Base-by-base conservation (phyloP, 352 stramenopile species). In the Plasmopara muralis region DNA sequence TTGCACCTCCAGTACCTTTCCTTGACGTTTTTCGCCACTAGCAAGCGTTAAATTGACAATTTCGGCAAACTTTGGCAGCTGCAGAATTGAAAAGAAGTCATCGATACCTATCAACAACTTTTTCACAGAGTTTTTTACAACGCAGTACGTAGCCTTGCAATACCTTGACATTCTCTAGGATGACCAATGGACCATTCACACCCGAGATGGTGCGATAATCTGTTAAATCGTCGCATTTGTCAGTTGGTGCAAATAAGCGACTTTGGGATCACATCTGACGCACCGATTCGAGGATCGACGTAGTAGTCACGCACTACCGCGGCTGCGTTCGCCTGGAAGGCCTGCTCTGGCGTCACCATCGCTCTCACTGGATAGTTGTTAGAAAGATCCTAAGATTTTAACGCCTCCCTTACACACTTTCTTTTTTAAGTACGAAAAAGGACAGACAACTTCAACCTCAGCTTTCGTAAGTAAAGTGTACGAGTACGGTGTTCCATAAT, bases 81-180 rank as follows among this genome's bases (percentile, higher is more conserved):
- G 63, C 47, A 53, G 37, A 58, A 25, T 25, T 25, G 3, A 1
- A 25, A 25, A 25, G 20, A 25, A 25, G 20, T 25, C 20, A 25
- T 25, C 1, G 43, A n/a, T 35, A 38, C 1, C 33, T 14, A 38
- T 38, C 33, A 9, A 38, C 4, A 14, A 14, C 13, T 38, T 38
- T 38, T 9, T 38, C 13, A 9, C 9, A 5, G 4, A 9, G 9
- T 2, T 38, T 14, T 14, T 38, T 14, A 38, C 33, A 14, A 38
- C 33, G 13, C 33, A 38, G 33, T 38, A 38, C 33, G 20, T 25
- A 38, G 33, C 33, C 13, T 38, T 9, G 4, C 1, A 1, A 38
- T 38, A 98, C 86, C 83, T 99, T 99, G 50, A 99, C 97, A 78
- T 98, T 98, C 70, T 99, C 96, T 49, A 99, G 80, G 57, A 99